A percentile compares a stretch with the other conserved stretches of the same genome.
These are phyloP conservation scores for Tagetes erecta DNA, from an alignment of 129 eudicot species.

Conservation along the genomic window DNA sequence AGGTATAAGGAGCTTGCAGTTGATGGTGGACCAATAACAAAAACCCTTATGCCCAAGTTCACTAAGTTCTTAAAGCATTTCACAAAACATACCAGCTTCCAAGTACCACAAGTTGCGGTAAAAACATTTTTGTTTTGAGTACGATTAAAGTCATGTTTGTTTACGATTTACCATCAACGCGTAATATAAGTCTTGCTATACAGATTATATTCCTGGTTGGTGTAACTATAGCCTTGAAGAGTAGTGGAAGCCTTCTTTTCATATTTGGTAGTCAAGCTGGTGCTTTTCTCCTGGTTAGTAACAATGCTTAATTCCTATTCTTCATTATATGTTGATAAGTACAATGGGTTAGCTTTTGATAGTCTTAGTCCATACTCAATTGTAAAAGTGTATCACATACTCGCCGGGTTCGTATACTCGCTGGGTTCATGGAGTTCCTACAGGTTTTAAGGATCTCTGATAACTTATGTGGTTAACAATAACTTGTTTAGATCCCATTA, in stretches of 20 bases:
- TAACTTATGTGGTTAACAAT: background rate
- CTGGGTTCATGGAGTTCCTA: background rate
- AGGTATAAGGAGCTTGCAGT: slow-evolving; percentile 68
- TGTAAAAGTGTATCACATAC: background rate
- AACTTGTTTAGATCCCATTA: background rate
- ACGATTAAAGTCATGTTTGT: background rate
- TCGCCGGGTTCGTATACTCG: background rate
- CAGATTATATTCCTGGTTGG: slow-evolving; percentile 69
- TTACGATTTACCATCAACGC: background rate
- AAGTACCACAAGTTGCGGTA: slow-evolving; percentile 63
- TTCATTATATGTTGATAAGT: background rate
- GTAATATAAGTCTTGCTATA: background rate
- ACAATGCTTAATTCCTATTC: background rate
- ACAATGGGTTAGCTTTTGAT: no score
- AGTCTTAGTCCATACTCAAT: background rate
- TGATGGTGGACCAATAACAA: slow-evolving; percentile 84
- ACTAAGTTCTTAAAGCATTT: slow-evolving; percentile 57
- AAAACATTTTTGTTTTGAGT: background rate
- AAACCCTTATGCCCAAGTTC: slow-evolving; percentile 60
- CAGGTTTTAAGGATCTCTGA: background rate
- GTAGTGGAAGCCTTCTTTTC: slow-evolving; percentile 71
- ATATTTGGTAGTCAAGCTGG: slow-evolving; percentile 70
- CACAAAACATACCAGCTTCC: slow-evolving; percentile 51
- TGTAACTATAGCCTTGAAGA: slow-evolving; percentile 63
- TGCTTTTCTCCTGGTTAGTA: slow-evolving; percentile 68